Evolutionary conservation across 2,329 filamentous ascomycete genomes (phyloP), one percentile per base, ranked within the genome.

Genomic region (Fusarium illudens): DNA sequence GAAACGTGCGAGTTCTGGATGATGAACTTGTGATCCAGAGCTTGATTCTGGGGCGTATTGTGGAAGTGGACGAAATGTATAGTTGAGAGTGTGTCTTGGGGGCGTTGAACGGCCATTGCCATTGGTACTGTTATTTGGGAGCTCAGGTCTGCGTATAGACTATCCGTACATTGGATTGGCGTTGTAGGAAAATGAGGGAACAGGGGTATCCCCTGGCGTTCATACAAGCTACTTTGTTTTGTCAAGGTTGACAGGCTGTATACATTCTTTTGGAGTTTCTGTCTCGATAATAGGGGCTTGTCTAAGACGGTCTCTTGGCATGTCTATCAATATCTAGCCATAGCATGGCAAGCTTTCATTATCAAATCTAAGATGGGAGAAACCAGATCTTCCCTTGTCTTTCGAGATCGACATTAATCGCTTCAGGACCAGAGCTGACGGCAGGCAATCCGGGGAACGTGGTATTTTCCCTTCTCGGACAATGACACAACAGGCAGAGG

Each of bases 21-120:
- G 91, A 96, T 76, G 95, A 98, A 79, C 89, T 95, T 75, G 89
- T 98, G 20, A 90, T 97, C 58, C 95, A 99, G 83, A 97, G 94
- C 77, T 82, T 98, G 62, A 97, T 99, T 67, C 78, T 97, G 52
- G 95, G 94, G 1, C 87, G 89, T 64, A 80, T 97, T 70, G 87
- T 94, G 54, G 90, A 92, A 65, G 86, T 88, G 51, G 84, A 81
- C 12, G 85, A 88, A 69, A 73, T 78, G 71, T 61, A 71, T 60
- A 60, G 22, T 17, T 46, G 22, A 46, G 36, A 20, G 22, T 15
- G 22, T 11, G 22, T 4, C 32, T 39, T 71, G 46, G 7, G 10
- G 71, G 71, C 60, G 69, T 70, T 73, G 20, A 29, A 42, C 50
- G 50, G 49, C 30, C n/a, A 64, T 68, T 58, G 33, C 54, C 67